These are phyloP conservation scores for Citrus glauca DNA, from an alignment of 345 rosid genomes.

Conservation along the genomic window DNA sequence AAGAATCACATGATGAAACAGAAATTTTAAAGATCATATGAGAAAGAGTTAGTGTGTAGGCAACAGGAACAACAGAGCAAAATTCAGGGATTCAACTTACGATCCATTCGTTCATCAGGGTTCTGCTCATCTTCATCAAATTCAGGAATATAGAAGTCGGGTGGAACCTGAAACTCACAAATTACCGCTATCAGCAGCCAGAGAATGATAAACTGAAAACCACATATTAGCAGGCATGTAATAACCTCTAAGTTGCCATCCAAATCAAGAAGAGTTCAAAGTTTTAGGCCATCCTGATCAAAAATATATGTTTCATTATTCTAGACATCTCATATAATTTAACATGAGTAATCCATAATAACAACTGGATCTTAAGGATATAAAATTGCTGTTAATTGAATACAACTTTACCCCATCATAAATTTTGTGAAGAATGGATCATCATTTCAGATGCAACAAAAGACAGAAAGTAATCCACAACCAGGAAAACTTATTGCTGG, in stretches of 20 bases:
- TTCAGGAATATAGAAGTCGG: slow-evolving; percentile 90
- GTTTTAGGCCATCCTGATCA: background rate
- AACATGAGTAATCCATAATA: background rate
- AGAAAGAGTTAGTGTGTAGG: background rate
- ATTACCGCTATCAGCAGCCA: background rate
- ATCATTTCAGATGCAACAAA: background rate
- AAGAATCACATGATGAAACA: background rate
- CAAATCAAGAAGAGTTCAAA: background rate
- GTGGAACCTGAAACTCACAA: slow-evolving; percentile 66
- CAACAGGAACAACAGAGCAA: background rate
- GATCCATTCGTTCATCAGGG: slow-evolving; percentile 80
- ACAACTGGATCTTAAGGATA: background rate
- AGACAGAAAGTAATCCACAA: background rate
- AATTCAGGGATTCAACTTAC: slow-evolving; percentile 44
- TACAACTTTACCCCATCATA: no score
- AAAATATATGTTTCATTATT: background rate
- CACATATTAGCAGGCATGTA: background rate
- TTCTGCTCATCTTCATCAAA: slow-evolving; percentile 88
- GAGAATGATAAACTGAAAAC: background rate
- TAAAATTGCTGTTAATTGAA: background rate
- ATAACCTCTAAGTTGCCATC: background rate
- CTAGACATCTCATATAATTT: background rate
- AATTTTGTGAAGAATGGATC: background rate
- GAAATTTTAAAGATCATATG: background rate
- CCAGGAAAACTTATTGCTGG: background rate